Percentiles rank a stretch among this genome's conserved stretches.
Evolutionary conservation across 305 asterid species (phyloP).

Genomic region (Solanum hybrid): DNA sequence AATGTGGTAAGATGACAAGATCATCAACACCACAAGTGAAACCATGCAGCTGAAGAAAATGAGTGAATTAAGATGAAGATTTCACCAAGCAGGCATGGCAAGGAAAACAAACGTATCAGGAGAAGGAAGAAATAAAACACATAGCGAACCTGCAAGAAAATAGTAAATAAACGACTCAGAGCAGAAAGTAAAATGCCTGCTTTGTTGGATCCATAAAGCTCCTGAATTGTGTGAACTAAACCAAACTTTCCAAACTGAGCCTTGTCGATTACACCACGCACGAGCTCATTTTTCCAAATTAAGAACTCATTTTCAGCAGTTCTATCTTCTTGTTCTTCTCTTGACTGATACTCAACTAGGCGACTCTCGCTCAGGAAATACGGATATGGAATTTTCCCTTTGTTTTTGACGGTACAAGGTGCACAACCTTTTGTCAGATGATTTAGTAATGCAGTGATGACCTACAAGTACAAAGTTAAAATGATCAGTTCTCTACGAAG

Average conservation of each 20-base stretch:
- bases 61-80: not conserved
- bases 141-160: slow-evolving; percentile 73
- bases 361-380: slow-evolving; percentile 40
- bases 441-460: slow-evolving; percentile 77
- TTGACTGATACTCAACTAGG: slow-evolving; percentile 21
- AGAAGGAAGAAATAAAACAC: slow-evolving; percentile 5
- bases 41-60: slow-evolving; percentile 36
- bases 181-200: slow-evolving; percentile 94
- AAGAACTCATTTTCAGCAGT: slow-evolving; percentile 71
- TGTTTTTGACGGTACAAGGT: slow-evolving; percentile 77
- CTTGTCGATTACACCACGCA: slow-evolving; percentile 94
- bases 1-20: slow-evolving; percentile 74
- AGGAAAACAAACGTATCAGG: not conserved
- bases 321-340: slow-evolving; percentile 37
- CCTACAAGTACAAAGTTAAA: slow-evolving; percentile 30
- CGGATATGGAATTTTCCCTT: slow-evolving; percentile 67
- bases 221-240: slow-evolving; percentile 92
- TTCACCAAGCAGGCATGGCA: slow-evolving; percentile 10
- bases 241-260: slow-evolving; percentile 98
- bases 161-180: slow-evolving; percentile 75
- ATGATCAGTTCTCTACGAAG: not conserved
- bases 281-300: slow-evolving; percentile 88
- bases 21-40: slow-evolving; percentile 97
- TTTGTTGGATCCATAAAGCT: slow-evolving; percentile 79
- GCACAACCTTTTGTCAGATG: slow-evolving; percentile 71